These are phyloP conservation scores for Pyronema omphalodes DNA, from an alignment of 495 filamentous ascomycete genomes.

Conservation along the genomic window DNA sequence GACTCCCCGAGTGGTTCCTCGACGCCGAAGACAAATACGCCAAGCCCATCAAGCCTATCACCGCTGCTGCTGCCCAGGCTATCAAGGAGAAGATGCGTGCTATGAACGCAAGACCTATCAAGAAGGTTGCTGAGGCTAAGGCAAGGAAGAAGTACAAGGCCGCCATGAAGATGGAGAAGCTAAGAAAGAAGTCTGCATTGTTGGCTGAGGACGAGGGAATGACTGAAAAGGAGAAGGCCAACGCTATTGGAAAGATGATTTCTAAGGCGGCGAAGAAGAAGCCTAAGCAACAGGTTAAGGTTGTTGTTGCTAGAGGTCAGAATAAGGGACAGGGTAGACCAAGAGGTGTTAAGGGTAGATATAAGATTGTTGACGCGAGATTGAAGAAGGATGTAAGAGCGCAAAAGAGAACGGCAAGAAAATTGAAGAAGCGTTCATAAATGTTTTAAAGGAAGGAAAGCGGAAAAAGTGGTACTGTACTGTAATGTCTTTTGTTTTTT, in stretches of 20 bases:
- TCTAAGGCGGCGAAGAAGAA: conserved; percentile 69
- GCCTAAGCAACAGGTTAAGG: conserved; percentile 61
- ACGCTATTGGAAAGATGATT: conserved; percentile 64
- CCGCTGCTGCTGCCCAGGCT: conserved; percentile 71
- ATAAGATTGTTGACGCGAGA: conserved; percentile 94
- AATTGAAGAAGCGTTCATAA: conserved; percentile 28
- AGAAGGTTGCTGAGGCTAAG: conserved; percentile 95
- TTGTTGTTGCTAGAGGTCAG: conserved; percentile 71
- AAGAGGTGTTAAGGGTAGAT: conserved; percentile 81
- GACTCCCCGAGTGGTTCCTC: conserved; percentile 93
- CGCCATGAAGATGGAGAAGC: conserved; percentile 72
- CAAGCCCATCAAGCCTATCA: conserved; percentile 68
- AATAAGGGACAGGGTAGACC: conserved; percentile 58
- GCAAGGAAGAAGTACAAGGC: conserved; percentile 94
- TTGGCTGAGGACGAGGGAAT: conserved; percentile 74
- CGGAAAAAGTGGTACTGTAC: no score
- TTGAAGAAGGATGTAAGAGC: conserved; percentile 97
- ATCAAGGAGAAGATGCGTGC: conserved; percentile 90
- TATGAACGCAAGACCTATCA: conserved; percentile 91
- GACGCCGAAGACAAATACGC: conserved; percentile 79
- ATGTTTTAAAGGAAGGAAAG: no score
- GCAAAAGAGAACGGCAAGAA: conserved; percentile 64
- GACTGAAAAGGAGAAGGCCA: conserved; percentile 87
- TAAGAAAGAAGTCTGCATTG: conserved; percentile 83
- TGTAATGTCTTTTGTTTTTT: no score